Percentiles rank a stretch among this genome's conserved stretches.
These are phyloP conservation scores for Beauveria varroae DNA, from an alignment of 2,329 filamentous ascomycete genomes.

Conservation along the genomic window DNA sequence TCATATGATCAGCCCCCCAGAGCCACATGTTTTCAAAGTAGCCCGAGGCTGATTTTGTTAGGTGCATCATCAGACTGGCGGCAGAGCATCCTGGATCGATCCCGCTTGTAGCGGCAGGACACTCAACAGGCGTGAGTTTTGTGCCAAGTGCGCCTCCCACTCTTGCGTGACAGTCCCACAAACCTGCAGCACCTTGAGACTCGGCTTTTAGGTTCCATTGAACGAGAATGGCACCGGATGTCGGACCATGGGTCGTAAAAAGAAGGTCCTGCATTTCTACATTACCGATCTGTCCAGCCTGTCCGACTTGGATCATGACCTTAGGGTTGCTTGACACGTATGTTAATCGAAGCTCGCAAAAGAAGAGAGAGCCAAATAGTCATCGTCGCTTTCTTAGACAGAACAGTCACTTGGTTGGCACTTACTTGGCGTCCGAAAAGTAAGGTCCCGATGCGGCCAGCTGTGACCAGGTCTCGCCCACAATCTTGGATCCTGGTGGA, in stretches of 20 bases:
- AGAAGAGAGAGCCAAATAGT: neutral
- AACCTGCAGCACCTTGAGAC: conserved; percentile 23
- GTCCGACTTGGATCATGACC: conserved; percentile 58
- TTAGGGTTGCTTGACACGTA: conserved; percentile 35
- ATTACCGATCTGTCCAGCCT: conserved; percentile 49
- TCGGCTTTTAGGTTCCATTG: conserved; percentile 47
- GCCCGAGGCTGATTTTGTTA: conserved; percentile 39
- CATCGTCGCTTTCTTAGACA: no score
- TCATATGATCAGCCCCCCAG: conserved; percentile 61
- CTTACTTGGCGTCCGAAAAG: conserved; percentile 26
- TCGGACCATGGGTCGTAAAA: conserved; percentile 56
- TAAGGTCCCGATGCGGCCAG: conserved; percentile 40
- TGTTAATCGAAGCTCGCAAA: neutral
- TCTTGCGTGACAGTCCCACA: conserved; percentile 64
- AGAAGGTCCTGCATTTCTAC: conserved; percentile 65
- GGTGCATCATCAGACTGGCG: conserved; percentile 45
- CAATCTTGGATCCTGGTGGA: conserved; percentile 33
- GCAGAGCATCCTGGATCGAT: conserved; percentile 51
- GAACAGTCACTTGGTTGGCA: no score
- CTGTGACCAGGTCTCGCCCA: conserved; percentile 36
- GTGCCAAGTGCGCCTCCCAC: conserved; percentile 64
- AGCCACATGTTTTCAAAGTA: conserved; percentile 52
- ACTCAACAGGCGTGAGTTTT: conserved; percentile 53
- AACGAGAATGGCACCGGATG: conserved; percentile 60
- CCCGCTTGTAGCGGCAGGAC: conserved; percentile 36